A percentile compares a stretch with the other conserved stretches of the same genome.
These are phyloP conservation scores for Pythium angustatum DNA, from an alignment of 352 stramenopile species.

Conservation along the genomic window DNA sequence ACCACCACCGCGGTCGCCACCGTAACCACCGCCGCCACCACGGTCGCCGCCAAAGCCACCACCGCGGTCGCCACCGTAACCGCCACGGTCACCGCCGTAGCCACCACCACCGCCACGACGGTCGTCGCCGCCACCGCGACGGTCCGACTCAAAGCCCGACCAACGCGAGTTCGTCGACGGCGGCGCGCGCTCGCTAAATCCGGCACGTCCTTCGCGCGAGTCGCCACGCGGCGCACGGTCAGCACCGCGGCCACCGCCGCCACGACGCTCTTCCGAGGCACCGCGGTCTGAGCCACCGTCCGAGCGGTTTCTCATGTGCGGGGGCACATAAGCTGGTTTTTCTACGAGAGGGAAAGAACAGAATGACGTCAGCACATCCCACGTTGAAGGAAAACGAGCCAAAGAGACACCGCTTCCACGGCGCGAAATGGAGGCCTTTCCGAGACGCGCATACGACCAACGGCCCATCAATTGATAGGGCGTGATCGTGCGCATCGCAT, in stretches of 20 bases:
- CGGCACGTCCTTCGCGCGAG: slow-evolving; percentile 19
- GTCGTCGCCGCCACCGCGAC: slow-evolving; percentile 20
- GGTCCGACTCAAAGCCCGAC: slow-evolving; percentile 23
- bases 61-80: slow-evolving; percentile 27
- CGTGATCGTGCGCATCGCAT: not conserved
- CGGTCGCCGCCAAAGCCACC: slow-evolving; percentile 32
- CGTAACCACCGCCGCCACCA: slow-evolving; percentile 38
- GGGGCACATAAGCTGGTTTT: slow-evolving; percentile 77
- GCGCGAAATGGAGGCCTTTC: not conserved
- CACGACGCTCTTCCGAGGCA: slow-evolving; percentile 21
- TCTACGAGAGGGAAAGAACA: slow-evolving; percentile 33
- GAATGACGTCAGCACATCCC: slow-evolving; percentile 22
- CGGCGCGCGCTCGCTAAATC: slow-evolving; percentile 6
- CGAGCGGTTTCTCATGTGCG: slow-evolving; percentile 58
- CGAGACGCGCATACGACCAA: not conserved
- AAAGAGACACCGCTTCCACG: not conserved
- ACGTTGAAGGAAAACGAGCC: slow-evolving; percentile 19
- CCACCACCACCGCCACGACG: slow-evolving; percentile 20
- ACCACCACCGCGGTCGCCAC: slow-evolving; percentile 29
- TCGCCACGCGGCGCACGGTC: slow-evolving; percentile 28
- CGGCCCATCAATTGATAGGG: slow-evolving; percentile 6
- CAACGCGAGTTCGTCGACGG: slow-evolving; percentile 24
- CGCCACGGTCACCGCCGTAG: slow-evolving; percentile 24
- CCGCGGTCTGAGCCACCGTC: slow-evolving; percentile 33
- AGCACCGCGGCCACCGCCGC: slow-evolving; percentile 21